Percentiles rank a stretch among this genome's conserved stretches.
Evolutionary conservation across 2,329 filamentous ascomycete genomes (phyloP).

Genomic region (Hypoxylon sp.): DNA sequence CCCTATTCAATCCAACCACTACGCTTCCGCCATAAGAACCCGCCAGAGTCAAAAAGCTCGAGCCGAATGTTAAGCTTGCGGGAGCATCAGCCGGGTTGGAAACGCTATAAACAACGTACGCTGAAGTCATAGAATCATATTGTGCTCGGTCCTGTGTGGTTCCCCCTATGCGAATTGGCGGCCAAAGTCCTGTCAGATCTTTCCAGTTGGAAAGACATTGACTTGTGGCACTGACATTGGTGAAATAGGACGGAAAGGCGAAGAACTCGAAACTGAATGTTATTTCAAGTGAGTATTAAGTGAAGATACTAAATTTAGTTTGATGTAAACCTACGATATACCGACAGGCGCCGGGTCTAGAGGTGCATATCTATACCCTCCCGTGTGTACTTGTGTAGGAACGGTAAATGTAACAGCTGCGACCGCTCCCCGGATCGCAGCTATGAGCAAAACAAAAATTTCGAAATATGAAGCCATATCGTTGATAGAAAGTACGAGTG

Average conservation of each 20-base stretch:
- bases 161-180: slow-evolving; percentile 70
- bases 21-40: slow-evolving; percentile 65
- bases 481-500: slow-evolving; percentile 9
- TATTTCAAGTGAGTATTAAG: slow-evolving; percentile 25
- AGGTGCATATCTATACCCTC: slow-evolving; percentile 52
- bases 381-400: slow-evolving; percentile 50
- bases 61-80: slow-evolving; percentile 65
- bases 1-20: slow-evolving; percentile 68
- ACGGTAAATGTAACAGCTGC: slow-evolving; percentile 55
- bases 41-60: slow-evolving; percentile 67
- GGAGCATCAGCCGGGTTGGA: slow-evolving; percentile 64
- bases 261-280: slow-evolving; percentile 67
- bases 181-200: slow-evolving; percentile 65
- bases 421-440: slow-evolving; percentile 31
- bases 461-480: slow-evolving; percentile 24
- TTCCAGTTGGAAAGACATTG: slow-evolving; percentile 68
- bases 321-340: slow-evolving; percentile 58
- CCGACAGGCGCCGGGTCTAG: slow-evolving; percentile 62
- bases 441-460: slow-evolving; percentile 27
- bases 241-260: slow-evolving; percentile 68
- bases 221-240: slow-evolving; percentile 64
- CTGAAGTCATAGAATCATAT: slow-evolving; percentile 62
- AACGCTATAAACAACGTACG: slow-evolving; percentile 67
- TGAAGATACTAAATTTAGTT: not conserved
- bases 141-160: slow-evolving; percentile 71